Base-by-base conservation (phyloP, 148 eudicot genomes). In the Persicaria tinctoria region DNA sequence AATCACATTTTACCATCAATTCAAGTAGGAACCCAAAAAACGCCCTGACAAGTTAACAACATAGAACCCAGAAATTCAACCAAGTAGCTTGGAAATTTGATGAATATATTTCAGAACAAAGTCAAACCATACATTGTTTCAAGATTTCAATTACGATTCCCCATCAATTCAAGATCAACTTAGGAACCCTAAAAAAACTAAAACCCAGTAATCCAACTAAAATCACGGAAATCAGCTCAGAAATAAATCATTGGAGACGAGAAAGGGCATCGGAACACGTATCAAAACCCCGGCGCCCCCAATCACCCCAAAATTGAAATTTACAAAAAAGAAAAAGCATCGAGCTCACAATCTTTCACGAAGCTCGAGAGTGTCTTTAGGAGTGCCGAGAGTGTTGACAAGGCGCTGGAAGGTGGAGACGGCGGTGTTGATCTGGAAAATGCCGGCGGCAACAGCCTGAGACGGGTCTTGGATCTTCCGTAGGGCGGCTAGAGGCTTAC, bases 361-460 rank as follows among this genome's bases (percentile, higher is more conserved):
- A 76, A 86, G 88, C 27, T 84, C 78, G n/a, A 76, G 81, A 10
- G 94, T 84, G 80, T 90, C 94, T 59, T 80, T 88, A 60, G 91
- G 85, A 27, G 94, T 86, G 7, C 89, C 94, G 8, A 89, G 85
- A 63, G 85, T 73, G 63, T 84, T 85, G 18, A 86, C 88, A 4
- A 87, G 83, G 75, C 91, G 85, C 16, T 78, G 84, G 77, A 82
- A 89, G 11, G 84, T 54, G 16, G 88, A 75, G 27, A 90, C 84
- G 20, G 89, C 88, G 6, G 94, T 88, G 80, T 85, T 90, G 62
- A 90, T 83, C 81, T 80, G 82, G 75, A 87, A 89, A 0, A 89
- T 68, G 38, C 85, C 89, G 56, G 84, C 82, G 53, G 84, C 89
- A 5, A 87, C 82, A 0, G 89, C 84, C 66, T 80, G 87, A 11